Percentiles rank a stretch among this genome's conserved stretches.
phyloP scores from a whole-genome alignment of 2,329 filamentous ascomycete genomes.

The Metarhizium humberi region DNA sequence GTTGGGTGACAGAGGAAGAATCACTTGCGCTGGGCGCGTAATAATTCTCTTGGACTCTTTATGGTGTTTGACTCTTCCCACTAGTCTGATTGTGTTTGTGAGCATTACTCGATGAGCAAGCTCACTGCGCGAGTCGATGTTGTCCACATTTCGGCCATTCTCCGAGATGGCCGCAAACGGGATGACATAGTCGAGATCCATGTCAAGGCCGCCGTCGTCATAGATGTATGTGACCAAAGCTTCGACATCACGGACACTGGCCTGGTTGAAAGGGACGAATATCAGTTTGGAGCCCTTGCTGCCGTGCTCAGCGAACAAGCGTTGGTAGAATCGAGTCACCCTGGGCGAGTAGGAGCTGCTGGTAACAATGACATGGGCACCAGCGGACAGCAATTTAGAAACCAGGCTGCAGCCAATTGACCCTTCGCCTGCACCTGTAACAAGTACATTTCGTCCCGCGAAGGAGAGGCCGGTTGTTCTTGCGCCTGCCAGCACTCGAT shows the following conservation, averaged over 20 bases:
- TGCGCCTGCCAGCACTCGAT: neutral
- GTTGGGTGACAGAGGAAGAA: neutral
- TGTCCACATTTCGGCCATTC: neutral
- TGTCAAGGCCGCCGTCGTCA: neutral
- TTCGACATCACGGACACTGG: neutral
- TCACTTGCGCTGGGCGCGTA: neutral
- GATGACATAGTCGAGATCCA: neutral
- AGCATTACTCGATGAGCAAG: neutral
- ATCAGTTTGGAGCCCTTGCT: neutral
- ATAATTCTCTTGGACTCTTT: neutral
- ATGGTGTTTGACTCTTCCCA: neutral
- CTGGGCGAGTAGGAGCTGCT: neutral
- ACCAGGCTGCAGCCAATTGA: neutral
- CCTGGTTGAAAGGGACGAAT: neutral
- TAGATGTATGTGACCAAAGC: neutral
- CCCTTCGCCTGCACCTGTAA: neutral
- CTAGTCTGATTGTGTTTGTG: neutral
- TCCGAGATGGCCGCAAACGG: neutral
- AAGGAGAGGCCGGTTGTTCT: neutral
- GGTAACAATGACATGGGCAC: neutral
- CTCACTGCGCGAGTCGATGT: neutral
- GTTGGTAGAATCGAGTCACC: neutral
- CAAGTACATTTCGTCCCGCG: neutral
- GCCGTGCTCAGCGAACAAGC: neutral
- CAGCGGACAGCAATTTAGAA: neutral